Conservation (phyloP, 2,329 filamentous ascomycete genomes). For the Zymoseptoria ardabiliae region DNA sequence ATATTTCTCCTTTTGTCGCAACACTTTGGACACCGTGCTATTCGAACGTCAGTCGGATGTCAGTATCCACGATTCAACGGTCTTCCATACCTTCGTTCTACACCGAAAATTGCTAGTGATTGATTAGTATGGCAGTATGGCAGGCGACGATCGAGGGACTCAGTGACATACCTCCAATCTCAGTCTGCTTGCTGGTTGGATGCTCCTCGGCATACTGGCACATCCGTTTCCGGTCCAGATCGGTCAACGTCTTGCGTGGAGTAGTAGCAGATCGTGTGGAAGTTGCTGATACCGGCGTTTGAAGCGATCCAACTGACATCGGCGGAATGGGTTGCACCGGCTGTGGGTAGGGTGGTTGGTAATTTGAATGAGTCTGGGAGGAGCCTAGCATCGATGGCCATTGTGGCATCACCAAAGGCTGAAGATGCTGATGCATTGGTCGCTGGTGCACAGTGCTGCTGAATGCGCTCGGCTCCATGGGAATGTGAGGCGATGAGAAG, state of each 20-base stretch:
- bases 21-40: slow-evolving; percentile 97
- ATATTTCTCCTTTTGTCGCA: slow-evolving; percentile 92
- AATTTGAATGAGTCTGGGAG: slow-evolving; percentile 53
- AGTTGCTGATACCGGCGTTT: slow-evolving; percentile 46
- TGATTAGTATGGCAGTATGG: slow-evolving; percentile 26
- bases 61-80: not conserved
- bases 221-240: slow-evolving; percentile 85
- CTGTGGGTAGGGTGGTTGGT: slow-evolving; percentile 55
- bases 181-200: slow-evolving; percentile 85
- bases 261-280: slow-evolving; percentile 34
- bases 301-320: slow-evolving; percentile 45
- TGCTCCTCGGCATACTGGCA: slow-evolving; percentile 89
- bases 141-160: not conserved
- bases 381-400: slow-evolving; percentile 76
- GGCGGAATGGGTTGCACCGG: slow-evolving; percentile 36
- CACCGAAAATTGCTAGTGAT: slow-evolving; percentile 70
- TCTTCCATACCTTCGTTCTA: slow-evolving; percentile 78
- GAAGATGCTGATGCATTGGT: slow-evolving; percentile 48
- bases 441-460: slow-evolving; percentile 49
- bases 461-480: slow-evolving; percentile 48
- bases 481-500: slow-evolving; percentile 56
- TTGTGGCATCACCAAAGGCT: slow-evolving; percentile 66
- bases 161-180: slow-evolving; percentile 68
- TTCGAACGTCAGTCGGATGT: slow-evolving; percentile 15
- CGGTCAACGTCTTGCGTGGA: slow-evolving; percentile 67